A percentile compares a stretch with the other conserved stretches of the same genome.
phyloP scores from a whole-genome alignment of 2,329 filamentous ascomycete genomes.

The Fusarium torreyae region DNA sequence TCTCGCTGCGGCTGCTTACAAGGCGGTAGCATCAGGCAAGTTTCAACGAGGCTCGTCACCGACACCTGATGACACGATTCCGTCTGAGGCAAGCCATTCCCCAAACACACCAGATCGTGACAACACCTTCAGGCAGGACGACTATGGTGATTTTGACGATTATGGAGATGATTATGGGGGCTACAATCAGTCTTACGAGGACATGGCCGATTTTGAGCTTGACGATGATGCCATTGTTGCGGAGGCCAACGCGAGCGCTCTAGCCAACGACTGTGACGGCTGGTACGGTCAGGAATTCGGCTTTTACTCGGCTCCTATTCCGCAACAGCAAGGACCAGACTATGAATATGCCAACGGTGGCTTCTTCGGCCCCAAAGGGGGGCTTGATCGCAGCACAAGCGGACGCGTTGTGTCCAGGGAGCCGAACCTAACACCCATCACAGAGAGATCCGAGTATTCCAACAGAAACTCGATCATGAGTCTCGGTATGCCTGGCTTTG shows the following conservation, averaged over 20 bases:
- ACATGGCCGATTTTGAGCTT: slow-evolving; percentile 76
- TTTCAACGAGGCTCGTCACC: slow-evolving; percentile 75
- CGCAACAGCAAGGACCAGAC: slow-evolving; percentile 60
- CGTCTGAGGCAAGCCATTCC: slow-evolving; percentile 31
- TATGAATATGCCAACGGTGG: slow-evolving; percentile 83
- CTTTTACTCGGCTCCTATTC: slow-evolving; percentile 81
- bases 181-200: slow-evolving; percentile 70
- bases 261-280: slow-evolving; percentile 92
- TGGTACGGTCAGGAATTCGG: slow-evolving; percentile 98
- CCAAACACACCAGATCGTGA: slow-evolving; percentile 27
- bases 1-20: slow-evolving; percentile 83
- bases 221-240: slow-evolving; percentile 94
- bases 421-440: slow-evolving; percentile 95
- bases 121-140: slow-evolving; percentile 55
- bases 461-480: slow-evolving; percentile 93
- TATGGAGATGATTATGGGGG: slow-evolving; percentile 54
- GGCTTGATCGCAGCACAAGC: slow-evolving; percentile 77
- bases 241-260: slow-evolving; percentile 92
- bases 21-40: slow-evolving; percentile 81
- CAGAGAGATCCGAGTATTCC: slow-evolving; percentile 94
- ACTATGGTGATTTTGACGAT: slow-evolving; percentile 60
- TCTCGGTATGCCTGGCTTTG: slow-evolving; percentile 62
- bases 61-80: slow-evolving; percentile 47
- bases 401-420: slow-evolving; percentile 83
- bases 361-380: slow-evolving; percentile 85